Percentiles rank a stretch among this genome's conserved stretches.
Evolutionary conservation across 2,329 filamentous ascomycete species (phyloP).

Genomic region (Zymoseptoria passerinii): DNA sequence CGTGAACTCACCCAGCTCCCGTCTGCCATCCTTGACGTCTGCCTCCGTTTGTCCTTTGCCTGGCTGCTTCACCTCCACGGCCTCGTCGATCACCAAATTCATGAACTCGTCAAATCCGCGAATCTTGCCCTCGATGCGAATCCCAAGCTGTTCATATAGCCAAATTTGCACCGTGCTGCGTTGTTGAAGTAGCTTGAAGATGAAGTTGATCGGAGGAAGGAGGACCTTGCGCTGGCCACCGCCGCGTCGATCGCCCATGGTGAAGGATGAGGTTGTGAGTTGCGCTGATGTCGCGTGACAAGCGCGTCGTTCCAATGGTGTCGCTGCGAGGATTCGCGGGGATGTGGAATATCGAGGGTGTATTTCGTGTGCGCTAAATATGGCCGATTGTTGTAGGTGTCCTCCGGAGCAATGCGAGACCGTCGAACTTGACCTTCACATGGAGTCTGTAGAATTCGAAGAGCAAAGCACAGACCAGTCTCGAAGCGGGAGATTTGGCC

Average conservation of each 20-base stretch:
- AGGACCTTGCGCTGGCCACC: slow-evolving; percentile 54
- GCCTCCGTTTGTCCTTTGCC: slow-evolving; percentile 16
- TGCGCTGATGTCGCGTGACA: not conserved
- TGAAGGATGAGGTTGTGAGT: slow-evolving; percentile 9
- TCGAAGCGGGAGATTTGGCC: not conserved
- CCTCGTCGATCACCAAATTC: slow-evolving; percentile 95
- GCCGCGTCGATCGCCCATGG: slow-evolving; percentile 49
- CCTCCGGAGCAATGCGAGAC: no score
- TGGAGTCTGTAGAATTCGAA: not conserved
- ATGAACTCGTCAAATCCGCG: slow-evolving; percentile 98
- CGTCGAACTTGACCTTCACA: not conserved
- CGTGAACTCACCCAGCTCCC: slow-evolving; percentile 10
- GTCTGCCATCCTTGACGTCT: slow-evolving; percentile 15
- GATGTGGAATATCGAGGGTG: not conserved
- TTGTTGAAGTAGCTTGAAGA: slow-evolving; percentile 83
- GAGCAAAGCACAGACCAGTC: not conserved
- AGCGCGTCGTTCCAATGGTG: not conserved
- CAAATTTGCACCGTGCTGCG: slow-evolving; percentile 85
- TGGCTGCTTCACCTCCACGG: slow-evolving; percentile 67
- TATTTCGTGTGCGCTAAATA: no score
- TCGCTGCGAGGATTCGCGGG: not conserved
- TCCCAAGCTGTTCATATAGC: slow-evolving; percentile 91
- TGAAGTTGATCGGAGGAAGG: slow-evolving; percentile 75
- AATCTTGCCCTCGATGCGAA: slow-evolving; percentile 94
- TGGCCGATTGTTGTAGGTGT: no score